A percentile compares a stretch with the other conserved stretches of the same genome.
Conservation (phyloP, 495 filamentous ascomycete species). For the Penicillium nucicola region DNA sequence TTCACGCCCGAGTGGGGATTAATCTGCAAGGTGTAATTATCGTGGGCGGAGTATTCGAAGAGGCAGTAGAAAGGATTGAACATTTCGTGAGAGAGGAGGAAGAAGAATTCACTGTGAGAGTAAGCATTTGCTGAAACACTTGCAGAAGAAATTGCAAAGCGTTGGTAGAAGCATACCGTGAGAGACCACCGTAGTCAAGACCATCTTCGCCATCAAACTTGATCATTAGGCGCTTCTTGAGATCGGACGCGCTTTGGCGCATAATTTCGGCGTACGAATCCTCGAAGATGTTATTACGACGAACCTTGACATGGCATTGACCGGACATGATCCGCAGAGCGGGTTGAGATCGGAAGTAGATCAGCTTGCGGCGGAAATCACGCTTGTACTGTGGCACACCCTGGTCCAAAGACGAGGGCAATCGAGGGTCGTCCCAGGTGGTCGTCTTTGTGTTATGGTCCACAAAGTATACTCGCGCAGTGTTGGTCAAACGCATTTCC, state of each 20-base stretch:
- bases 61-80: constrained; percentile 99
- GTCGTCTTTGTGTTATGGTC: constrained; percentile 99
- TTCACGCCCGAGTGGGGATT: constrained; percentile 99
- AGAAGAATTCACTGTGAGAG: constrained; percentile 87
- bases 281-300: constrained; percentile 95
- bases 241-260: constrained; percentile 89
- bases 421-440: constrained; percentile 96
- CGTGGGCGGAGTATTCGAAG: constrained; percentile 99
- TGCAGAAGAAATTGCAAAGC: background rate
- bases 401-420: constrained; percentile 95
- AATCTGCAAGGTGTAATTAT: constrained; percentile 99
- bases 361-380: constrained; percentile 95
- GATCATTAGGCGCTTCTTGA: constrained; percentile 99
- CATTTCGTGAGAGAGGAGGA: constrained; percentile 99
- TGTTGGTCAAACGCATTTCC: constrained; percentile 99
- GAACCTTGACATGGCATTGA: constrained; percentile 97
- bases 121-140: constrained; percentile 20
- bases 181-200: constrained; percentile 96
- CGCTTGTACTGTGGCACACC: constrained; percentile 99
- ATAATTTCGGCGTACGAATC: constrained; percentile 99
- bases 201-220: constrained; percentile 99
- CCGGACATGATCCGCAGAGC: constrained; percentile 92
- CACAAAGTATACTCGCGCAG: constrained; percentile 95
- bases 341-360: constrained; percentile 98
- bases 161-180: constrained; percentile 60